A percentile compares a stretch with the other conserved stretches of the same genome.
Conservation (phyloP, 257 asterid species). For the Vinca minor region DNA sequence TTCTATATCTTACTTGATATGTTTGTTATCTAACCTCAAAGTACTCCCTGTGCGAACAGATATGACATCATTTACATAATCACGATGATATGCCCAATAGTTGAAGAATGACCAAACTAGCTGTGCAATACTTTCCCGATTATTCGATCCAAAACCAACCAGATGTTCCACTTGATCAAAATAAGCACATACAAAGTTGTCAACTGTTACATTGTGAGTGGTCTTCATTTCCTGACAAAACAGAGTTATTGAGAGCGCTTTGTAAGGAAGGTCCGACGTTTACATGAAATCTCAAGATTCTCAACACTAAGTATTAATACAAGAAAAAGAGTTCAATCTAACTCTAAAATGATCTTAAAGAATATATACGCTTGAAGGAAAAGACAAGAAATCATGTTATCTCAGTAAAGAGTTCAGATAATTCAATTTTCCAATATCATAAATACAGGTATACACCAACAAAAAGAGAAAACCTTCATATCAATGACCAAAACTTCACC, state of each 20-base stretch:
- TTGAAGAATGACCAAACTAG: constrained; percentile 81
- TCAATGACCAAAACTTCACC: neutral
- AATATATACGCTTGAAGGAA: neutral
- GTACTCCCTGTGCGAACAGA: constrained; percentile 73
- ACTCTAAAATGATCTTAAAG: neutral
- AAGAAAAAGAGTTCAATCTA: neutral
- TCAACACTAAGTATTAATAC: neutral
- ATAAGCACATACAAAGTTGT: constrained; percentile 57
- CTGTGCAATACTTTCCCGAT: constrained; percentile 55
- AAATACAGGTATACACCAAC: neutral
- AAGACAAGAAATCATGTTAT: neutral
- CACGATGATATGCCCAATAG: constrained; percentile 92
- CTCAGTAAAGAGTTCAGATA: neutral
- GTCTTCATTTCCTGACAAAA: constrained; percentile 55
- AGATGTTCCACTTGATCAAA: constrained; percentile 80
- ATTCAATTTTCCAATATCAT: neutral
- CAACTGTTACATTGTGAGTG: constrained; percentile 54
- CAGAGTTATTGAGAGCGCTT: constrained; percentile 1
- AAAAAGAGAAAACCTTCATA: neutral
- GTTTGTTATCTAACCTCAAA: constrained; percentile 63
- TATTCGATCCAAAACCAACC: constrained; percentile 48
- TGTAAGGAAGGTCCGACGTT: neutral
- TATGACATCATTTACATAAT: constrained; percentile 75
- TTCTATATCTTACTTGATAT: no score
- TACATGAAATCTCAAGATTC: neutral